phyloP scores from a whole-genome alignment of 352 stramenopile genomes.

The Globisporangium splendens region DNA sequence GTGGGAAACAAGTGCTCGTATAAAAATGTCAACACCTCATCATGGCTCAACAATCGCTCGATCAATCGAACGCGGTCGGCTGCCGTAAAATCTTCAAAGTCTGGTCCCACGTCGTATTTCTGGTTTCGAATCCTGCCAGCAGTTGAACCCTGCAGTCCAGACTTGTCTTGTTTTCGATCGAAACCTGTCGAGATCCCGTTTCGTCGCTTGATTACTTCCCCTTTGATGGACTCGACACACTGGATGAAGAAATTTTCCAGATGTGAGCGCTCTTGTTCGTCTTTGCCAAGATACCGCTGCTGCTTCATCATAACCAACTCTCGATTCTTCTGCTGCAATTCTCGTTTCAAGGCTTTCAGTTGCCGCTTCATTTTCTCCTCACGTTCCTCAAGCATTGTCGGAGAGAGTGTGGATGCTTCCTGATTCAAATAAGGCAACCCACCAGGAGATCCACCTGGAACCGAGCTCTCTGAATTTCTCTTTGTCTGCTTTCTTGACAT shows the following conservation, averaged over 20 bases:
- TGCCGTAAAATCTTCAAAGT: constrained; percentile 70
- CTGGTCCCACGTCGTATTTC: constrained; percentile 26
- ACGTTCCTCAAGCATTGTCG: constrained; percentile 39
- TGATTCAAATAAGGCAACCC: constrained; percentile 34
- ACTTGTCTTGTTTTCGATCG: constrained; percentile 22
- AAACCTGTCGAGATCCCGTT: constrained; percentile 5
- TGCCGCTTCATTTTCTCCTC: constrained; percentile 73
- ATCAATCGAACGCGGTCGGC: constrained; percentile 71
- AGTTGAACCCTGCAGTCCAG: constrained; percentile 10
- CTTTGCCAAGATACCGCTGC: constrained; percentile 28
- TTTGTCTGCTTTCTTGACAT: constrained; percentile 15
- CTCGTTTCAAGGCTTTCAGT: constrained; percentile 58
- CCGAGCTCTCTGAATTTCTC: constrained; percentile 8
- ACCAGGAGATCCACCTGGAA: background rate
- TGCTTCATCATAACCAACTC: constrained; percentile 41
- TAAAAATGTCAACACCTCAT: constrained; percentile 74
- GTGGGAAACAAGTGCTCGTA: constrained; percentile 76
- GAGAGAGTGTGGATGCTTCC: constrained; percentile 15
- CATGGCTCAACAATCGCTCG: constrained; percentile 68
- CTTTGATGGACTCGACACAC: constrained; percentile 82
- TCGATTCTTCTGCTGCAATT: constrained; percentile 61
- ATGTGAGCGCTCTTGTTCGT: constrained; percentile 35
- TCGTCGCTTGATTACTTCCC: constrained; percentile 55
- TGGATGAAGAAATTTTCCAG: constrained; percentile 79
- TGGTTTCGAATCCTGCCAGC: constrained; percentile 29